Evolutionary conservation across 768 basidiomycete species (phyloP), one percentile per base, ranked within the genome.

Genomic region (Gloeopeniophorella convolvens): DNA sequence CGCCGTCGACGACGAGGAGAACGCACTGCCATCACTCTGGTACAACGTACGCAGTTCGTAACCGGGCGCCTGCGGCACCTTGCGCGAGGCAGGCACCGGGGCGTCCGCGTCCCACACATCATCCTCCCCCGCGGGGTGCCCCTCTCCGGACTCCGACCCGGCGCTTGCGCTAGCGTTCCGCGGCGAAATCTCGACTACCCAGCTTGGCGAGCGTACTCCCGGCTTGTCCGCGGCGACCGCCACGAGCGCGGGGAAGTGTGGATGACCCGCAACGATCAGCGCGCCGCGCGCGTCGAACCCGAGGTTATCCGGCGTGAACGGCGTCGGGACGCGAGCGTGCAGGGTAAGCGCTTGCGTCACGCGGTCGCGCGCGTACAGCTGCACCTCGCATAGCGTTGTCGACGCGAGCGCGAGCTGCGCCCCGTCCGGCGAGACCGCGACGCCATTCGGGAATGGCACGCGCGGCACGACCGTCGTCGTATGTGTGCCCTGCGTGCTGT

Each of bases 21-120:
- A 83, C 5, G 73, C 73, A 3, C 72, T 68, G n/a, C 85, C 85
- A 53, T 80, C 70, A 57, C 85, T 87, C 66, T 84, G 85, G 67
- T 84, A 87, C n/a, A 88, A 55, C 0, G 85, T 85, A 59, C 74
- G 70, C 26, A 85, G 47, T 28, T 71, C 69, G 57, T 74, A 68
- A 2, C 66, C 67, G 9, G 53, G 55, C 23, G 67, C 61, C 13
- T 61, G 58, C 0, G 70, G 61, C 1, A 74, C 70, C 39, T 75
- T 72, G 37, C 60, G 62, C 48, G 62, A 70, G 30, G 70, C 72
- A 0, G 82, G 72, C 32, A 77, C 60, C 0, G 80, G 79, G 3
- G 78, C 78, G 7, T 67, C 63, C 4, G 42, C 27, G 48, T 81
- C 78, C 43, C 70, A 76, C 20, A 54, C 48, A 20, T 48, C 49